Conservation (phyloP, 1,284 basidiomycete species). For the Naganishia liquefaciens region DNA sequence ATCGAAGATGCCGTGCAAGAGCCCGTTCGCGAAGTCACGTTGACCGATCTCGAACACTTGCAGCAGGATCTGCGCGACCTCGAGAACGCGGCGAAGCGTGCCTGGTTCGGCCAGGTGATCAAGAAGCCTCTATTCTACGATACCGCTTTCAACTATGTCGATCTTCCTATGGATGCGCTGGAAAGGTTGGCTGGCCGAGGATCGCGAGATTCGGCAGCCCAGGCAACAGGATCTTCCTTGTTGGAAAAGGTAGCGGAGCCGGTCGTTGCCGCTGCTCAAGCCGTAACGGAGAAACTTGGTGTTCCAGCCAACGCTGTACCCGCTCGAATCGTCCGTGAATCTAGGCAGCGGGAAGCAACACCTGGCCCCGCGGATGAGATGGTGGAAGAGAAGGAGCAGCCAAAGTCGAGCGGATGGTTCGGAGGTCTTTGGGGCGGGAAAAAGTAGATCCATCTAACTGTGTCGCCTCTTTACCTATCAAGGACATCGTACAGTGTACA, state of each 20-base stretch:
- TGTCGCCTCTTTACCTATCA: too few species aligned
- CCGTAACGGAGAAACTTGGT: conserved; percentile 14
- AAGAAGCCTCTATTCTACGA: conserved; percentile 90
- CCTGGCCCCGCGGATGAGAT: conserved; percentile 18
- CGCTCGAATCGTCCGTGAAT: conserved; percentile 31
- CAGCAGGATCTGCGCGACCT: conserved; percentile 60
- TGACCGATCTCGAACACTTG: conserved; percentile 57
- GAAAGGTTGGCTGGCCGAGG: conserved; percentile 68
- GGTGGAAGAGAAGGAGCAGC: conserved; percentile 30
- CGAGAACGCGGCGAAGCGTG: conserved; percentile 65
- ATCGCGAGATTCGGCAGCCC: conserved; percentile 35
- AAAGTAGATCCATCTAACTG: conserved; percentile 16
- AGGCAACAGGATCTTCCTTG: conserved; percentile 27
- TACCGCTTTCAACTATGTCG: conserved; percentile 88
- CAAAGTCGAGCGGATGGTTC: conserved; percentile 34
- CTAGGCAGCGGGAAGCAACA: conserved; percentile 36
- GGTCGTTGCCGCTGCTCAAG: conserved; percentile 22
- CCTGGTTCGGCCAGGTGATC: conserved; percentile 77
- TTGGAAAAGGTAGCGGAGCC: conserved; percentile 24
- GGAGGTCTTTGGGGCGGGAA: conserved; percentile 33
- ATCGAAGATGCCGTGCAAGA: conserved; percentile 42
- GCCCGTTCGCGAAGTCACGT: conserved; percentile 40
- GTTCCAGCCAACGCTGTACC: conserved; percentile 19
- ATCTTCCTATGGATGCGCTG: conserved; percentile 76
- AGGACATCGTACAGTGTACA: too few species aligned